Evolutionary conservation across 1,284 basidiomycete genomes (phyloP), one percentile per base, ranked within the genome.

Genomic region (Cystobasidiaceae sp.): DNA sequence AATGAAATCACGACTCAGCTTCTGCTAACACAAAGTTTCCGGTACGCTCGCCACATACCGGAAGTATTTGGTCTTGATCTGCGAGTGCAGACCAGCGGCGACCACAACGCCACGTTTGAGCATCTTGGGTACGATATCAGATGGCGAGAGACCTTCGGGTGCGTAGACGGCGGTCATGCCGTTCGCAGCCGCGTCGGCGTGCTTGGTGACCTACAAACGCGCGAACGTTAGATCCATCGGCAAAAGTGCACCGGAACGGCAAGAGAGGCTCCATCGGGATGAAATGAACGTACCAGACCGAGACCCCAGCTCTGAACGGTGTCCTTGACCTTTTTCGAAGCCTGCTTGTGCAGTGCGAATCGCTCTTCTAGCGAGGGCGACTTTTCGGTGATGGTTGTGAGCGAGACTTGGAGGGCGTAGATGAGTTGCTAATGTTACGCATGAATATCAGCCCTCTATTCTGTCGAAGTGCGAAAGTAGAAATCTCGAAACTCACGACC

Each of bases 1-100:
- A n/a, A n/a, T n/a, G n/a, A n/a, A n/a, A n/a, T n/a, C n/a, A n/a
- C n/a, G n/a, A n/a, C n/a, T n/a, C n/a, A n/a, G n/a, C n/a, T n/a
- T n/a, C n/a, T n/a, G n/a, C n/a, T n/a, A n/a, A n/a, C n/a, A n/a
- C n/a, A n/a, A n/a, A n/a, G n/a, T n/a, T n/a, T n/a, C n/a, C n/a
- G n/a, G n/a, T n/a, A n/a, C n/a, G n/a, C n/a, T n/a, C n/a, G n/a
- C n/a, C n/a, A n/a, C n/a, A n/a, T n/a, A n/a, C n/a, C n/a, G n/a
- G n/a, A 74, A 74, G 72, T 73, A 82, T 79, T 71, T 73, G 85
- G 90, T 88, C 82, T 92, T 96, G 78, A 89, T 86, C 39, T 83
- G 84, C 72, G 50, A 85, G 79, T 97, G 90, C 70, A 98, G 78
- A 27, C 94, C 94, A 49, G 88, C 93, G 34, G 94, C 92, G 44